phyloP scores from a whole-genome alignment of 257 asterid species.

The Gentiana dahurica region DNA sequence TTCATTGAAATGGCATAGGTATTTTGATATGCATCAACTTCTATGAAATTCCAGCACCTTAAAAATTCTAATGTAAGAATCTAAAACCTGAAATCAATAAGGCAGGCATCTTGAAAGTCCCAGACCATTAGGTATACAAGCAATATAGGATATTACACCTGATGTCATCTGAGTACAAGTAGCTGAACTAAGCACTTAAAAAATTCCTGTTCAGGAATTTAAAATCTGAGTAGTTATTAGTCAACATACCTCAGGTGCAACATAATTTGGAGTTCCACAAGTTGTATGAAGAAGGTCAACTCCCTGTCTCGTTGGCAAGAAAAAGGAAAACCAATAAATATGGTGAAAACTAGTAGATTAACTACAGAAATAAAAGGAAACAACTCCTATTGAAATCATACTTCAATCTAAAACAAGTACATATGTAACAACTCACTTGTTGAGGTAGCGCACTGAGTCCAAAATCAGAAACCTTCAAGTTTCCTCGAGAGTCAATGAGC shows the following conservation, averaged over 20 bases:
- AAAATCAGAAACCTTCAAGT: constrained; percentile 90
- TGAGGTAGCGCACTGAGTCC: constrained; percentile 90
- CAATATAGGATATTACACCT: not conserved
- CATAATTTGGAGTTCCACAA: constrained; percentile 95
- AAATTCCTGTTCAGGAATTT: constrained; percentile 5
- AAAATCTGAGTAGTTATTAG: constrained; percentile 6
- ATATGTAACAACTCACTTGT: constrained; percentile 37
- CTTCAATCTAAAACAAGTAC: constrained; percentile 4
- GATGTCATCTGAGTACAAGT: not conserved
- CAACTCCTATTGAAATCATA: constrained; percentile 3
- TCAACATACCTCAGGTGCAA: constrained; percentile 84
- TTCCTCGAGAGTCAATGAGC: constrained; percentile 82
- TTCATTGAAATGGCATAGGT: no score
- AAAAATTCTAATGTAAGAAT: not conserved
- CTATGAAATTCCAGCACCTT: not conserved
- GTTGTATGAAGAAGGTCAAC: constrained; percentile 90
- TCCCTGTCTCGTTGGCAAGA: constrained; percentile 43
- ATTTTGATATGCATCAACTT: no score
- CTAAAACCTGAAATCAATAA: no score
- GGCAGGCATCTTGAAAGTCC: not conserved
- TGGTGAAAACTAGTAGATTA: not conserved
- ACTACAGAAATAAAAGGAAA: constrained; percentile 2
- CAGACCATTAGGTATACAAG: constrained; percentile 1
- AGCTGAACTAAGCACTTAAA: not conserved
- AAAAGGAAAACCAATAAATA: not conserved